phyloP scores from a whole-genome alignment of 2,329 filamentous ascomycete species.

The Aotearoamyces nothofagi region DNA sequence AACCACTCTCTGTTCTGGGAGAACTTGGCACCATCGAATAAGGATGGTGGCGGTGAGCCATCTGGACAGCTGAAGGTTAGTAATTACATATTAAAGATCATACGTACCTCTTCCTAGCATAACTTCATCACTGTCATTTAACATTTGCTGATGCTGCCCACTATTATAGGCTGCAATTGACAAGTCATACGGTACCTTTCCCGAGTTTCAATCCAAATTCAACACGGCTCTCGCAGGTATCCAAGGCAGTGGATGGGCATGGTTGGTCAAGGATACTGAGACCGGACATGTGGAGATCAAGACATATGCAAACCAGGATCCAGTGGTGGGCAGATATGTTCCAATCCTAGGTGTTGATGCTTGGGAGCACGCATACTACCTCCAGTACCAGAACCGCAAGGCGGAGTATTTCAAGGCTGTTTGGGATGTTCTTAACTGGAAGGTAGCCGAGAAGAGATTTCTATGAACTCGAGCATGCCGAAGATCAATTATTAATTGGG shows the following conservation, averaged over 20 bases:
- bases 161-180: slow-evolving; percentile 18
- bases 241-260: slow-evolving; percentile 43
- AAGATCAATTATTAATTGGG: too few species aligned
- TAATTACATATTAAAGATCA: neutral
- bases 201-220: slow-evolving; percentile 39
- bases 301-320: slow-evolving; percentile 77
- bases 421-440: slow-evolving; percentile 96
- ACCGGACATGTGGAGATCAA: slow-evolving; percentile 41
- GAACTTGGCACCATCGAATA: slow-evolving; percentile 50
- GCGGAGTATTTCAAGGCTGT: slow-evolving; percentile 88
- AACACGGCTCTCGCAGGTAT: slow-evolving; percentile 43
- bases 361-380: slow-evolving; percentile 93
- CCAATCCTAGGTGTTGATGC: slow-evolving; percentile 84
- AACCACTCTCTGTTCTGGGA: slow-evolving; percentile 58
- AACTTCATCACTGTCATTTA: slow-evolving; percentile 26
- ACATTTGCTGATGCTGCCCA: neutral
- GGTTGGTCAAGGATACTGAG: slow-evolving; percentile 39
- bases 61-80: slow-evolving; percentile 28
- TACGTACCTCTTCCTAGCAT: neutral
- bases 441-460: slow-evolving; percentile 69
- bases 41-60: slow-evolving; percentile 47
- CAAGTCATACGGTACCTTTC: slow-evolving; percentile 32
- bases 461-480: too few species aligned
- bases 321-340: slow-evolving; percentile 67
- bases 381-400: slow-evolving; percentile 95